Conservation (phyloP, 179 eudicot genomes). For the Sideroxylon spinosum region DNA sequence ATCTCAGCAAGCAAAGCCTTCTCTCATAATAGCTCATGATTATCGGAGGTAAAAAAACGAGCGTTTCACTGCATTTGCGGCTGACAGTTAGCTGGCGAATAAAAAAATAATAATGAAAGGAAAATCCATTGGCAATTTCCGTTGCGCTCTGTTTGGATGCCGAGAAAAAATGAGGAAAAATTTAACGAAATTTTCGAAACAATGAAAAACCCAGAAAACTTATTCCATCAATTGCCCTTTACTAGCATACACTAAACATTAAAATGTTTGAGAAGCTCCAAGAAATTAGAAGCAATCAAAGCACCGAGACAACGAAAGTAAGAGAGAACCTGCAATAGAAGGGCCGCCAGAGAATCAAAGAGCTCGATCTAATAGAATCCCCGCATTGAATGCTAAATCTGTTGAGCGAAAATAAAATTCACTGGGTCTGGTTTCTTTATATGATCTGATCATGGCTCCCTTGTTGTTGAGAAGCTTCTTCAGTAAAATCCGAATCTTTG, state of each 20-base stretch:
- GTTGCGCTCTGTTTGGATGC: not conserved
- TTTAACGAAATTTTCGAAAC: no score
- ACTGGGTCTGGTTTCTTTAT: not conserved
- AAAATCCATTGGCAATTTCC: not conserved
- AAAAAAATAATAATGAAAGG: not conserved
- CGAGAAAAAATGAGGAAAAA: not conserved
- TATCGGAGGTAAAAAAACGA: not conserved
- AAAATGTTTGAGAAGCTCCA: no score
- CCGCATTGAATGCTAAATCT: not conserved
- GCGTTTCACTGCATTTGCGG: not conserved
- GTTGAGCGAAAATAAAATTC: not conserved
- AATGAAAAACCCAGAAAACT: no score
- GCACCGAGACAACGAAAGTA: not conserved
- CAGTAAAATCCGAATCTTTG: no score
- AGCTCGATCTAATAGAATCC: not conserved
- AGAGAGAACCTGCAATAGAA: not conserved
- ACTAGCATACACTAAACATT: no score
- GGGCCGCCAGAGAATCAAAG: not conserved
- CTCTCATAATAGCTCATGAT: not conserved
- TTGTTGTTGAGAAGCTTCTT: no score
- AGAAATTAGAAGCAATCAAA: no score
- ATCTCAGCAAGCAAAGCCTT: not conserved
- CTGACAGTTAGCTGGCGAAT: not conserved
- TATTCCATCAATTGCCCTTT: no score
- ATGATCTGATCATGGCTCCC: no score